Evolutionary conservation across 164 flowering plant genomes (phyloP), one percentile per base, ranked within the genome.

Genomic region (Umbilicus rupestris): DNA sequence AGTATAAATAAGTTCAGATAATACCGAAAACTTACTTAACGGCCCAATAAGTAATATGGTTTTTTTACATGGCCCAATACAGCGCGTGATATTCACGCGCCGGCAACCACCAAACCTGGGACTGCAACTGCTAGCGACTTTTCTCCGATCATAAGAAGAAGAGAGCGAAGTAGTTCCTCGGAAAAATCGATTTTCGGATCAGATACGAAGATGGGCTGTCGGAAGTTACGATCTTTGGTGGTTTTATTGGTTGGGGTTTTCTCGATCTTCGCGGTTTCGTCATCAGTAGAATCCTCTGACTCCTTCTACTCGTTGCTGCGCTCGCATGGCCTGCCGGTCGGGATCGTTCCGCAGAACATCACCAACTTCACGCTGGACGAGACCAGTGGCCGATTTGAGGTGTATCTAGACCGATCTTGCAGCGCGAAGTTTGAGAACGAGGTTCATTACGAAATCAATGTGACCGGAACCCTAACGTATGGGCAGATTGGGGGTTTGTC

Each of bases 391-490:
- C 73, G 63, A 9, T 81, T 83, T 73, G 69, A 66, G 63, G 72
- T 79, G 24, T 62, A 31, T n/a, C 63, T 83, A 6, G 64, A 68
- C 8, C 65, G 63, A 44, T 76, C 87, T 17, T 83, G 89, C 71
- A 73, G 75, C 65, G 81, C 89, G 63, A 73, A 74, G 52, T 83
- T 78, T 78, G 89, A 85, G 77, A 77, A 73, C 70, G 62, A 68
- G 68, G 70, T 85, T 14, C 77, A 77, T 50, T 85, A 78, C 77
- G 84, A 85, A 9, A 62, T 57, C 62, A 79, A 78, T 62, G 73
- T 85, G 62, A 64, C 80, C 10, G 87, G 84, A 7, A 52, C 64
- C n/a, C 42, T 85, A 14, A 37, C 70, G 24, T 75, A 62, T 69
- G 85, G 84, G 19, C 70, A 67, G 72, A 77, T 85, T 66, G 79